These are phyloP conservation scores for Rubia yunnanensis DNA, from an alignment of 257 asterid species.

Conservation along the genomic window DNA sequence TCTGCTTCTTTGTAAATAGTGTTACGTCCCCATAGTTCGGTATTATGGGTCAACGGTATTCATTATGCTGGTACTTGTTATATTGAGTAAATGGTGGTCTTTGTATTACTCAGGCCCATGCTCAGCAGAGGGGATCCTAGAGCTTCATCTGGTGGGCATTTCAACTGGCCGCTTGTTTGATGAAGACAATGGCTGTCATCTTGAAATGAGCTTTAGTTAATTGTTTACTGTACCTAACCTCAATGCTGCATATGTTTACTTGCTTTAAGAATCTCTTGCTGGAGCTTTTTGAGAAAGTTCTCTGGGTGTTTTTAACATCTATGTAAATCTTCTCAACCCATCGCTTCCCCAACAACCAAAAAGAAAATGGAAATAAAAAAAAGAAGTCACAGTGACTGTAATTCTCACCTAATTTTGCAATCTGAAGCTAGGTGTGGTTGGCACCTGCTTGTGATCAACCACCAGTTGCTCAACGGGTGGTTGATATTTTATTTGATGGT, in stretches of 20 bases:
- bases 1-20: slow-evolving; percentile 2
- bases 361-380: background rate
- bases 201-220: slow-evolving; percentile 18
- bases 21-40: slow-evolving; percentile 10
- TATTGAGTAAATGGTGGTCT: slow-evolving; percentile 28
- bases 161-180: slow-evolving; percentile 28
- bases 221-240: slow-evolving; percentile 8
- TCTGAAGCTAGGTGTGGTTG: background rate
- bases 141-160: slow-evolving; percentile 39
- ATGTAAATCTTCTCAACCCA: background rate
- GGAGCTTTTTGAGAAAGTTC: background rate
- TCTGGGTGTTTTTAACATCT: background rate
- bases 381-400: background rate
- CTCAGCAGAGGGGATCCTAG: slow-evolving; percentile 37
- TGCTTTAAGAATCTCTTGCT: background rate
- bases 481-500: background rate
- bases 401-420: background rate
- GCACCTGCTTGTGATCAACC: background rate
- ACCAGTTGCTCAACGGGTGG: background rate
- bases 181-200: slow-evolving; percentile 28
- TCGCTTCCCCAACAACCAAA: background rate
- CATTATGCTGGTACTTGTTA: slow-evolving; percentile 5
- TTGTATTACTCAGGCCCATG: slow-evolving; percentile 38
- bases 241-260: background rate
- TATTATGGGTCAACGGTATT: slow-evolving; percentile 18